A percentile compares a stretch with the other conserved stretches of the same genome.
phyloP scores from a whole-genome alignment of 345 rosid species.

The Carallia pectinifolia region DNA sequence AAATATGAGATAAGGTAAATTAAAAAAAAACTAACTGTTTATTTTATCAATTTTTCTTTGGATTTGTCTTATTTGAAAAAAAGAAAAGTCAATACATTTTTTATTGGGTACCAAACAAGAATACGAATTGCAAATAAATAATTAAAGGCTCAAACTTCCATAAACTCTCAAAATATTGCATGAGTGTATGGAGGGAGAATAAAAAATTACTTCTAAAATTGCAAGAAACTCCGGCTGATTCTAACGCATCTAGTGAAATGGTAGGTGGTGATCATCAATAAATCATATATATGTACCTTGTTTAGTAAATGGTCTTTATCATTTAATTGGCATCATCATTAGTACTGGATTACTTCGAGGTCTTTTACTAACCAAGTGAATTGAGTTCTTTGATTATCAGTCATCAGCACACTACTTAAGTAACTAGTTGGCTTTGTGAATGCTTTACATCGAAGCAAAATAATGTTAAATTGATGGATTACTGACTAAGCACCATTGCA shows the following conservation, averaged over 20 bases:
- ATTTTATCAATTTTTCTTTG: no score
- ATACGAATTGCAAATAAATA: no score
- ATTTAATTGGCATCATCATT: not conserved
- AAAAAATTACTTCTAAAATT: not conserved
- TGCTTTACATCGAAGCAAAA: constrained; percentile 34
- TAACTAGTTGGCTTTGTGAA: constrained; percentile 13
- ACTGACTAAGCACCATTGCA: constrained; percentile 23
- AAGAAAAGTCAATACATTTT: no score
- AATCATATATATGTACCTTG: not conserved
- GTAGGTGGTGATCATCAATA: constrained; percentile 4
- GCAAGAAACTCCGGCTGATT: not conserved
- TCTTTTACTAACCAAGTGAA: constrained; percentile 6
- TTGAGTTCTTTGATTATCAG: not conserved
- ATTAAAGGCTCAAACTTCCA: no score
- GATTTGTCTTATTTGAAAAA: no score
- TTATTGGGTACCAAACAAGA: no score
- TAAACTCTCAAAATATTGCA: no score
- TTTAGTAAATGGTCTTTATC: not conserved
- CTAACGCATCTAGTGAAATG: constrained; percentile 5
- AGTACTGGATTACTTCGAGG: constrained; percentile 10
- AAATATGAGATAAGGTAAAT: no score
- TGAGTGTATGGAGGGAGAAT: no score
- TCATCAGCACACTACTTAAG: constrained; percentile 26
- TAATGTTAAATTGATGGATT: constrained; percentile 26
- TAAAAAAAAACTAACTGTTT: no score